Base-by-base conservation (phyloP, 352 stramenopile genomes). In the Aphanomyces cochlioides region DNA sequence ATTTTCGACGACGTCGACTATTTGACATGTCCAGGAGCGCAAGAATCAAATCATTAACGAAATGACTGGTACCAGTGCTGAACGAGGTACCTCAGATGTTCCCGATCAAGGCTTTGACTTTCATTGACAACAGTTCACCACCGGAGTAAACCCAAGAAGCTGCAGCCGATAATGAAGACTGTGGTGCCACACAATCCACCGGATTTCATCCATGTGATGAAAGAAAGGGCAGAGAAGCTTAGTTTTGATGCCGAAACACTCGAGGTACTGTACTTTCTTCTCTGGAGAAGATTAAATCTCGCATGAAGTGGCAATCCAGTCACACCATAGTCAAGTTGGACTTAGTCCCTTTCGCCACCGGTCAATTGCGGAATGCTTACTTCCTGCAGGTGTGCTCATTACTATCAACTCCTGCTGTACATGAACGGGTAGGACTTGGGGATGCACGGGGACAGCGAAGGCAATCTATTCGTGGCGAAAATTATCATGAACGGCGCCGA, bases 11-110 rank as follows among this genome's bases (percentile, higher is more conserved):
- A n/a, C 13, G 13, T 19, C 13, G 13, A 53, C n/a, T 53, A n/a
- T 19, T 53, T 19, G 45, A 53, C 45, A 53, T 53, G 13, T 19
- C 17, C 36, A 66, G 60, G 85, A 91, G 48, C 82, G 86, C 64
- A 93, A 92, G 70, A 93, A 77, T 1, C 86, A 93, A 72, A 92
- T 93, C 72, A 93, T 93, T 50, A 93, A 93, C 72, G 86, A 92
- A 39, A 90, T 93, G 82, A 93, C 86, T 1, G 86, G 86, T 2
- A 93, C 86, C 15, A 90, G 79, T 4, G 88, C 84, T 0, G 81
- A 90, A 50, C 77, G 81, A 19, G n/a, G 66, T 67, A 70, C 50
- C 10, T 19, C 7, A 17, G 28, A n/a, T n/a, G 43, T 50, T n/a
- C 3, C 28, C 37, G 15, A 64, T 64, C n/a, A n/a, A n/a, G n/a